phyloP scores from a whole-genome alignment of 2,329 filamentous ascomycete genomes.

The Ceratocystis destructans region DNA sequence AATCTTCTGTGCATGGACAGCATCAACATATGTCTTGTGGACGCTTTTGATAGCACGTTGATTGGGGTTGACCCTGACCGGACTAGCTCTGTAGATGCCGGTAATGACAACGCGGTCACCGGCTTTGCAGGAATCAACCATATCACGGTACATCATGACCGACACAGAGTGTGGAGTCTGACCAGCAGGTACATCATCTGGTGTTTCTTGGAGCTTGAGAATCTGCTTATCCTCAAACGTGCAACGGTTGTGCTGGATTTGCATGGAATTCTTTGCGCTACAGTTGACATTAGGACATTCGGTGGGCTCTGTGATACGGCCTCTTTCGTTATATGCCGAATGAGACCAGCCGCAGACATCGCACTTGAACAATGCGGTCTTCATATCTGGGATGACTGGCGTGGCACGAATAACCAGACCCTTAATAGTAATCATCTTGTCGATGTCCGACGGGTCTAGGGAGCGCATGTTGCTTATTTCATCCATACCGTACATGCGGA shows the following conservation, averaged over 20 bases:
- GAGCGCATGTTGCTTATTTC: constrained; percentile 82
- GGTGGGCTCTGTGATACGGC: constrained; percentile 90
- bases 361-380: constrained; percentile 94
- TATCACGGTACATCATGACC: constrained; percentile 87
- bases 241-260: constrained; percentile 93
- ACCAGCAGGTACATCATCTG: constrained; percentile 83
- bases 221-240: constrained; percentile 95
- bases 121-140: constrained; percentile 95
- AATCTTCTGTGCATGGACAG: constrained; percentile 88
- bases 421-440: constrained; percentile 89
- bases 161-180: constrained; percentile 97
- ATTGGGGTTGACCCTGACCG: constrained; percentile 84
- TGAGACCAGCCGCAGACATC: constrained; percentile 84
- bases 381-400: constrained; percentile 97
- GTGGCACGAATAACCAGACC: constrained; percentile 92
- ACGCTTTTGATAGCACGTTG: constrained; percentile 87
- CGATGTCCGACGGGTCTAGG: constrained; percentile 90
- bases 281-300: constrained; percentile 74
- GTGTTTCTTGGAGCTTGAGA: constrained; percentile 95
- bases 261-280: constrained; percentile 84
- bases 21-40: constrained; percentile 96
- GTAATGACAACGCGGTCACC: constrained; percentile 93
- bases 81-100: constrained; percentile 89
- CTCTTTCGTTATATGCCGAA: constrained; percentile 81
- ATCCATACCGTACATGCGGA: constrained; percentile 80